Conservation (phyloP, 2,329 filamentous ascomycete genomes). For the Fusarium pseudoanthophilum region DNA sequence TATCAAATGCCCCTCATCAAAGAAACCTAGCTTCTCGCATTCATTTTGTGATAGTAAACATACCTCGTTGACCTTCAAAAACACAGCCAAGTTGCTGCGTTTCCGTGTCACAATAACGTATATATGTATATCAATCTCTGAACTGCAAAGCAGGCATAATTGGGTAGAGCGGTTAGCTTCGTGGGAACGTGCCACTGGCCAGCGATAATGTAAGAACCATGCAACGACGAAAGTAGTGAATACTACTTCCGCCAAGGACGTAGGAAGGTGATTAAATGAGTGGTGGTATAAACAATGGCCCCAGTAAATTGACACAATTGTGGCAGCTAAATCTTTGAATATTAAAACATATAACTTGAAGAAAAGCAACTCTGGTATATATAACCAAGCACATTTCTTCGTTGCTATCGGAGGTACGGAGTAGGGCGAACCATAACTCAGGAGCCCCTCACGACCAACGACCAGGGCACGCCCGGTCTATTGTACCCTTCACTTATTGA, state of each 20-base stretch:
- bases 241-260: constrained; percentile 2
- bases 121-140: neutral
- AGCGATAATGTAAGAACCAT: neutral
- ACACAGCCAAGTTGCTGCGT: neutral
- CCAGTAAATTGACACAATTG: neutral
- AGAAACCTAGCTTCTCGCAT: neutral
- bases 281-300: neutral
- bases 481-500: no score
- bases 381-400: no score
- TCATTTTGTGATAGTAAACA: neutral
- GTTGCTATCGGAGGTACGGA: no score
- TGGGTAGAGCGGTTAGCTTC: neutral
- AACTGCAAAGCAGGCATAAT: neutral
- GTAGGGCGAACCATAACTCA: no score
- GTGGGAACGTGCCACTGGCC: constrained; percentile 4
- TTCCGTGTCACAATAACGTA: neutral
- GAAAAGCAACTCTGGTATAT: neutral
- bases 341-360: no score
- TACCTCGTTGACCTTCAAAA: neutral
- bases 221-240: neutral
- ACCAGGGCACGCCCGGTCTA: no score
- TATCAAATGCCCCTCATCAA: neutral
- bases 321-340: neutral
- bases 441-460: no score
- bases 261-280: neutral